These are phyloP conservation scores for Picochlorum sp. DNA, from an alignment of 139 green algal genomes.

Conservation along the genomic window DNA sequence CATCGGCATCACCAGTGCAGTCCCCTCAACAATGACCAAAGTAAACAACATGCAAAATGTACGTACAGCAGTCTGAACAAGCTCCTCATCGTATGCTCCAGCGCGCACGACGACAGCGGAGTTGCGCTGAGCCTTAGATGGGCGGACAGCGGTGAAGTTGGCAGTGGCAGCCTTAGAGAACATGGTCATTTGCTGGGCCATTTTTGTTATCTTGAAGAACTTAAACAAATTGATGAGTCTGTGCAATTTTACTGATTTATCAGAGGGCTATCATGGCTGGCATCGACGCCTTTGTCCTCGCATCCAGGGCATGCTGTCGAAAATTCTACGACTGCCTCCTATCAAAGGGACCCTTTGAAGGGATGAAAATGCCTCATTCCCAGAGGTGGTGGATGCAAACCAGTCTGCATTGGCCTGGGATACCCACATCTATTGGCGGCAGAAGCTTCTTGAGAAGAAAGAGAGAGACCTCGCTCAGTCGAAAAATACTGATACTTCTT, in stretches of 20 bases:
- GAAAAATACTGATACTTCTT: too few species aligned
- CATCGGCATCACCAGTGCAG: neutral
- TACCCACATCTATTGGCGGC: too few species aligned
- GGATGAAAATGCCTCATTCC: too few species aligned
- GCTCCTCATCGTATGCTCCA: constrained; percentile 81
- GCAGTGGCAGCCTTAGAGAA: constrained; percentile 6
- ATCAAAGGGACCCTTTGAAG: too few species aligned
- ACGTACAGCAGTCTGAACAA: constrained; percentile 73
- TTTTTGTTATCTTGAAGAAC: neutral
- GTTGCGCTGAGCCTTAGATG: constrained; percentile 3
- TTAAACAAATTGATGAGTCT: neutral
- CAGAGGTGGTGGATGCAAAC: too few species aligned
- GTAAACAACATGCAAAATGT: neutral
- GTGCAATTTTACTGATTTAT: neutral
- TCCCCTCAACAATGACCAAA: neutral
- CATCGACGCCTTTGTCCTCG: too few species aligned
- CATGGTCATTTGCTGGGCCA: constrained; percentile 13
- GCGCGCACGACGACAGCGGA: constrained; percentile 30
- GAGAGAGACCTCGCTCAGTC: too few species aligned
- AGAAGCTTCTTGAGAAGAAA: too few species aligned
- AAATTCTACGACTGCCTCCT: too few species aligned
- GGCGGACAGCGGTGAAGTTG: neutral
- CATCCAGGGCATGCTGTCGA: too few species aligned
- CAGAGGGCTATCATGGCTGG: neutral
- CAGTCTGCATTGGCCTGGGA: too few species aligned